Evolutionary conservation across 352 stramenopile species (phyloP).

Genomic region (Phytophthora crassamura): DNA sequence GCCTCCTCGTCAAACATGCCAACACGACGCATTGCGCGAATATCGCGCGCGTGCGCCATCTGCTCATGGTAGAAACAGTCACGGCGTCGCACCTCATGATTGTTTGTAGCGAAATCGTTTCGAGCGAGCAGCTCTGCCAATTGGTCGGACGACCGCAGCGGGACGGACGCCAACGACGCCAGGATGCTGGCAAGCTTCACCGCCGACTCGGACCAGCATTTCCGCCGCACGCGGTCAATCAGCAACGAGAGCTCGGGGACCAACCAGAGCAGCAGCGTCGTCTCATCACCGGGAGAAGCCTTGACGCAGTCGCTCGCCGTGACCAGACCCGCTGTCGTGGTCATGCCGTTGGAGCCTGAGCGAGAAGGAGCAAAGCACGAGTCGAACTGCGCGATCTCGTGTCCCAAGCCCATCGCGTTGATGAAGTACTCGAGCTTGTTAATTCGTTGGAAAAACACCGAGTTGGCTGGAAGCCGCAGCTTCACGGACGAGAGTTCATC

Average conservation of each 20-base stretch:
- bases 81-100: constrained; percentile 76
- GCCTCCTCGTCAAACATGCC: constrained; percentile 66
- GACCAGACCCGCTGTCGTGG: constrained; percentile 52
- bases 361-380: constrained; percentile 76
- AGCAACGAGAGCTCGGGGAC: constrained; percentile 73
- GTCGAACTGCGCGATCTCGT: constrained; percentile 75
- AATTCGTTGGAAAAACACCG: constrained; percentile 75
- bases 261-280: constrained; percentile 78
- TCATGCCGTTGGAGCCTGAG: constrained; percentile 46
- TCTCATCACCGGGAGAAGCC: constrained; percentile 75
- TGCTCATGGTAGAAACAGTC: constrained; percentile 89
- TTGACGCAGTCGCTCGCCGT: constrained; percentile 66
- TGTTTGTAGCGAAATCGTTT: constrained; percentile 72
- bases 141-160: constrained; percentile 75
- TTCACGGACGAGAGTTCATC: constrained; percentile 40
- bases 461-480: constrained; percentile 56
- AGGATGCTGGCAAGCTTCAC: constrained; percentile 75
- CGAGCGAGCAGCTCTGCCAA: constrained; percentile 57
- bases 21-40: constrained; percentile 59
- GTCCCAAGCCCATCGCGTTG: constrained; percentile 76
- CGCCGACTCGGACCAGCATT: constrained; percentile 76
- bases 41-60: constrained; percentile 80
- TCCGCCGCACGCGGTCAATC: constrained; percentile 70
- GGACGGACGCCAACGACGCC: constrained; percentile 61
- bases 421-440: constrained; percentile 90